Evolutionary conservation across 164 flowering plant genomes (phyloP), one percentile per base, ranked within the genome.

Genomic region (Tetracentron sinense): DNA sequence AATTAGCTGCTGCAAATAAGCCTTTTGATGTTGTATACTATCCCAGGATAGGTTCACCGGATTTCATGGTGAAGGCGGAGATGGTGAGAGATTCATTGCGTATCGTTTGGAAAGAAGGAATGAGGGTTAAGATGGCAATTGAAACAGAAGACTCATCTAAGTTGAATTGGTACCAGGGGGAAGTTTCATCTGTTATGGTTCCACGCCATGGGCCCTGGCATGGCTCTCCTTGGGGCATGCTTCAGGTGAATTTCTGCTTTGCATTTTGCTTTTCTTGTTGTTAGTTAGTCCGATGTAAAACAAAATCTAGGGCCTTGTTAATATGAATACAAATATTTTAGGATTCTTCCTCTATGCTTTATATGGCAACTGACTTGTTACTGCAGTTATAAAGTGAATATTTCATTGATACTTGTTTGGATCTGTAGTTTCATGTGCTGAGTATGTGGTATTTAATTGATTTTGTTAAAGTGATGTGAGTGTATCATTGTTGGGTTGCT

Each of bases 161-260:
- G 61, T 54, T 72, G 76, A 67, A 75, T 0, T 88, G 84, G 87
- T 77, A 64, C 42, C 83, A 80, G 49, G 97, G 97, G 31, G 74
- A 82, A 0, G 74, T 88, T 27, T 58, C 79, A 1, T 47, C 77
- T 6, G 70, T 66, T 25, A 30, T 31, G 0, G 16, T 54, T 48
- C 65, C 67, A 0, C 78, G 76, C 6, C 51, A 51, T 11, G 88
- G 86, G 33, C 75, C 74, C 0, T 80, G 84, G 81, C 61, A 23
- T 8, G 69, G 76, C 44, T 84, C 93, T 49, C 86, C 84, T 0
- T 89, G 96, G 93, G 78, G 85, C 14, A 79, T 78, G 85, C 88
- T 90, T 65, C 78, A 85, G 91, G 96, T 89, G 56, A 54, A 2
- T 14, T 54, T 27, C 21, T 23, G 3, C 19, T 47, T 42, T 44